Percentiles rank a stretch among this genome's conserved stretches.
Conservation (phyloP, 805 yeast species). For the Wickerhamomyces hampshirensis region DNA sequence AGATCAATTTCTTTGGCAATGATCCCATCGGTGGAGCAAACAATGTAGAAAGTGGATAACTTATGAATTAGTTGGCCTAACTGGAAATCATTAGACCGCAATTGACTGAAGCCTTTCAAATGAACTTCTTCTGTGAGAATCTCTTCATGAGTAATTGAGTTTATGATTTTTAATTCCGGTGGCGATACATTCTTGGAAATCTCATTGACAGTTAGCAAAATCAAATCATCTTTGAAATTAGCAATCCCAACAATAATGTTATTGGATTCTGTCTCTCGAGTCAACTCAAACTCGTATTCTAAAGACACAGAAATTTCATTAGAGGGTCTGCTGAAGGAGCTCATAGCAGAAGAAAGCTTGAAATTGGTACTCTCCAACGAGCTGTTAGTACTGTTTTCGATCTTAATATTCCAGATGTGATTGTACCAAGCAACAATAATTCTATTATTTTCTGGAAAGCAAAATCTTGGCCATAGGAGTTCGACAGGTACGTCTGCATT, state of each 20-base stretch:
- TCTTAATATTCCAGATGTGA: constrained; percentile 64
- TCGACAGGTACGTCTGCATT: constrained; percentile 58
- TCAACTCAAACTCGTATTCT: constrained; percentile 30
- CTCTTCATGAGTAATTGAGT: constrained; percentile 84
- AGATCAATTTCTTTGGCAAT: constrained; percentile 67
- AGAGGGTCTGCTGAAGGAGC: constrained; percentile 44
- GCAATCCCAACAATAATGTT: constrained; percentile 70
- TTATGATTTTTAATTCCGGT: constrained; percentile 70
- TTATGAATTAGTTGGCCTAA: constrained; percentile 48
- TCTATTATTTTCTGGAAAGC: constrained; percentile 58
- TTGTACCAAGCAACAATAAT: constrained; percentile 80
- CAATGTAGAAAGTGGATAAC: constrained; percentile 50
- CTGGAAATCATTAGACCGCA: constrained; percentile 77
- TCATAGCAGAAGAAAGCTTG: constrained; percentile 35
- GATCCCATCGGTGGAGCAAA: constrained; percentile 81
- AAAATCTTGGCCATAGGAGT: constrained; percentile 76
- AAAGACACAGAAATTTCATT: constrained; percentile 35
- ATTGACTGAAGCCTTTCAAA: constrained; percentile 52
- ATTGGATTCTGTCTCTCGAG: constrained; percentile 33
- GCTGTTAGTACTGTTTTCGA: constrained; percentile 26
- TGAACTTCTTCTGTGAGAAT: constrained; percentile 69
- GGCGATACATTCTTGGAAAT: constrained; percentile 34
- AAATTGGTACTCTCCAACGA: constrained; percentile 5
- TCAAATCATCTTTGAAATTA: constrained; percentile 67
- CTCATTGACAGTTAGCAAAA: constrained; percentile 49